These are phyloP conservation scores for Neopestalotiopsis sp. DNA, from an alignment of 2,329 filamentous ascomycete species.

Conservation along the genomic window DNA sequence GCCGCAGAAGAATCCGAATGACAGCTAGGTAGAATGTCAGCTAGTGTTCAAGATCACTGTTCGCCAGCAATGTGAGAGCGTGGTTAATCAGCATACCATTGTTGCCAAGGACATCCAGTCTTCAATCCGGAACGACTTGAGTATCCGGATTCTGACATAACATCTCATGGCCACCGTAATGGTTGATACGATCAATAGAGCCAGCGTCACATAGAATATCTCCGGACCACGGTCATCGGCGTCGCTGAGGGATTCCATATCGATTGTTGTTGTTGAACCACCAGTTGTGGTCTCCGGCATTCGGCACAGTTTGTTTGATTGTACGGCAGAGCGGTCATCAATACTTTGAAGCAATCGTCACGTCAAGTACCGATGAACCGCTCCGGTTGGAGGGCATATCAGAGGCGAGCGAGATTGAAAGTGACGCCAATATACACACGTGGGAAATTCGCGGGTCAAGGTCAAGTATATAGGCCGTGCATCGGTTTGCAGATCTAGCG, in stretches of 20 bases:
- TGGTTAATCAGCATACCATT: constrained; percentile 22
- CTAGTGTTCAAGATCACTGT: neutral
- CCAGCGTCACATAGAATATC: constrained; percentile 23
- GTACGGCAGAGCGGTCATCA: neutral
- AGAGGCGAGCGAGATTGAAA: constrained; percentile 8
- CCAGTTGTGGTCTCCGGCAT: neutral
- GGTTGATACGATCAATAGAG: constrained; percentile 15
- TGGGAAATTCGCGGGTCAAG: neutral
- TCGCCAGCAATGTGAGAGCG: no score
- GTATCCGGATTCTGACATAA: constrained; percentile 29
- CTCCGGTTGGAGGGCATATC: constrained; percentile 7
- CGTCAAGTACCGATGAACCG: constrained; percentile 3
- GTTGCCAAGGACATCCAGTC: constrained; percentile 31
- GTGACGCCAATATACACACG: constrained; percentile 3
- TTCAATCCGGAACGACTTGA: constrained; percentile 31
- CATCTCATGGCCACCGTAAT: constrained; percentile 32
- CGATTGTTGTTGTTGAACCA: no score
- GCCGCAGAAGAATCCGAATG: constrained; percentile 25
- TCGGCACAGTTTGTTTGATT: neutral
- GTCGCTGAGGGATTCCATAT: neutral
- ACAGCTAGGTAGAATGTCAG: constrained; percentile 19
- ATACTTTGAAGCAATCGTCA: neutral
- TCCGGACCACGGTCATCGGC: constrained; percentile 29
- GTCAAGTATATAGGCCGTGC: constrained; percentile 6
- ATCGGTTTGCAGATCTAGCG: neutral